Percentiles rank a stretch among this genome's conserved stretches.
Conservation (phyloP, 1,284 basidiomycete species). For the Schizophyllum commune region DNA sequence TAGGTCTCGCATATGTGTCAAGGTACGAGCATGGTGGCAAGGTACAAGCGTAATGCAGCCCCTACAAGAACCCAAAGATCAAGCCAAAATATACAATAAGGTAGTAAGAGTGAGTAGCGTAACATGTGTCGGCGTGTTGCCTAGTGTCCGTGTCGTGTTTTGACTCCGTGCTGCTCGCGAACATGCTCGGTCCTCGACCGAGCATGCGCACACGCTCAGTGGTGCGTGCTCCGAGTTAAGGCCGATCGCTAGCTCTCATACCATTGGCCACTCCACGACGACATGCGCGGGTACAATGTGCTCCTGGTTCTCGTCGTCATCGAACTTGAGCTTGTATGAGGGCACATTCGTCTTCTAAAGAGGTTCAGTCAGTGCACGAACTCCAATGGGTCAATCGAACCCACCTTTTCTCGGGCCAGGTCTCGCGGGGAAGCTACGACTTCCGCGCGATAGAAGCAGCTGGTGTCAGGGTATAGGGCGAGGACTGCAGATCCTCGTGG, state of each 20-base stretch:
- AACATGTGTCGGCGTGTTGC: neutral
- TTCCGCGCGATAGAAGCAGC: constrained; percentile 79
- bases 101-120: constrained; percentile 9
- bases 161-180: too few relatives aligned
- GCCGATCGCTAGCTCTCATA: neutral
- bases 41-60: too few relatives aligned
- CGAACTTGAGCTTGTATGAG: constrained; percentile 70
- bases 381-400: constrained; percentile 16
- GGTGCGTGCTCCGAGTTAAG: neutral
- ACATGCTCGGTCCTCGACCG: too few relatives aligned
- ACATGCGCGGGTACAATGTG: constrained; percentile 62
- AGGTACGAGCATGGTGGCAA: too few relatives aligned
- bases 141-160: too few relatives aligned
- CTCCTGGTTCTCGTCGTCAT: constrained; percentile 76
- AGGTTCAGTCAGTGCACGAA: constrained; percentile 6
- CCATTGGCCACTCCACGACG: constrained; percentile 68
- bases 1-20: too few relatives aligned
- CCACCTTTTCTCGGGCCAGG: constrained; percentile 40
- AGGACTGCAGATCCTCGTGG: constrained; percentile 64
- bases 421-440: constrained; percentile 62
- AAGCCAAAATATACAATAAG: constrained; percentile 4
- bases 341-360: constrained; percentile 34
- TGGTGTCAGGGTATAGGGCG: constrained; percentile 79
- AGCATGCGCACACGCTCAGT: too few relatives aligned
- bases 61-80: neutral